Base-by-base conservation (phyloP, 73 alveolate species). In the Halteria grandinella region DNA sequence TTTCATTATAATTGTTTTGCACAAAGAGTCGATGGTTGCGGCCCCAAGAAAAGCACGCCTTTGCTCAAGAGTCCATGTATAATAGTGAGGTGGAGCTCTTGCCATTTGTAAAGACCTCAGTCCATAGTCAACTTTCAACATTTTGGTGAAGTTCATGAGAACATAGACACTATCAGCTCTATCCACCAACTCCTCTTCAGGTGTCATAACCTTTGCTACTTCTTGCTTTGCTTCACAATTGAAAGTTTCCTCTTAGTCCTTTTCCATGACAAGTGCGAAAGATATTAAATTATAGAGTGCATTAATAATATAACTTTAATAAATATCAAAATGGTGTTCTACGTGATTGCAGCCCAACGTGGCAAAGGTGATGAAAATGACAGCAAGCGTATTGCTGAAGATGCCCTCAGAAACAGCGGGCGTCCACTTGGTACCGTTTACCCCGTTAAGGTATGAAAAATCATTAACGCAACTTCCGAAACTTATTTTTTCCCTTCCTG, bases 1-100 rank as follows among this genome's bases (percentile, higher is more conserved):
- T 55, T 79, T 83, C 91, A 89, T 78, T 8, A 89, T 52, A 24
- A 89, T 85, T 7, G 96, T 86, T 60, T 89, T 89, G 86, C 94
- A 79, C 40, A 89, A 45, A 78, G 58, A 39, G 29, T 63, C 74
- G n/a, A 84, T 64, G 0, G 83, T 40, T 11, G 94, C 90, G 20
- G 94, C 96, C 55, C 62, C 54, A 18, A 89, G 58, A 62, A 50
- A 45, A n/a, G 72, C 58, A 34, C 43, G 18, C 36, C 96, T 52
- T 62, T 70, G 15, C 57, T 81, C 86, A 3, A 83, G 44, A 53
- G 54, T 29, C 87, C 83, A 62, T 0, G 75, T 18, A 58, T 87
- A 87, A 40, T 87, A 87, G 31, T 55, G 58, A 20, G 72, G 53
- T 1, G 86, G 91, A 1, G 90, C 95, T 45, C 75, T 55, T 5